phyloP scores from a whole-genome alignment of 192 early-diverging fungal genomes.

The Backusella tarrabulga region DNA sequence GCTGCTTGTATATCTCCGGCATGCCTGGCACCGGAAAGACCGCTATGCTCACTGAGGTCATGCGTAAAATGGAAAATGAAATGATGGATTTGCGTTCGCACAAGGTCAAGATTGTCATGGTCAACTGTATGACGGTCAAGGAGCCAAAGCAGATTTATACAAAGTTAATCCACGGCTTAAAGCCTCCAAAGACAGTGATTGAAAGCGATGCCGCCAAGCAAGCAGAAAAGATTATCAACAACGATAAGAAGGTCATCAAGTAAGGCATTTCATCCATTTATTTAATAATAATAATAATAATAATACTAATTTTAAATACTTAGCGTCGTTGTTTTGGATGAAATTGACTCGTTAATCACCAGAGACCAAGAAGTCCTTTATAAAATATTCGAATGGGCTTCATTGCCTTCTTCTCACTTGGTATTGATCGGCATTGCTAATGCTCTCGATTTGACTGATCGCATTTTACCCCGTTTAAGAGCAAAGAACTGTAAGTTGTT shows the following conservation, averaged over 20 bases:
- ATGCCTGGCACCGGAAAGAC: constrained; percentile 96
- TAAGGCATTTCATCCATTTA: constrained; percentile 26
- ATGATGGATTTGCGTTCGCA: constrained; percentile 37
- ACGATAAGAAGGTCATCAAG: constrained; percentile 49
- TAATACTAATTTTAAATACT: background rate
- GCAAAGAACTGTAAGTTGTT: constrained; percentile 67
- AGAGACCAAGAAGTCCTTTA: constrained; percentile 84
- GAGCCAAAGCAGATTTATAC: constrained; percentile 68
- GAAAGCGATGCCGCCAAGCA: constrained; percentile 46
- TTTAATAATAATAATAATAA: background rate
- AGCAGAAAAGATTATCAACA: constrained; percentile 54
- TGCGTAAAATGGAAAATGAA: constrained; percentile 39
- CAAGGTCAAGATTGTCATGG: constrained; percentile 54
- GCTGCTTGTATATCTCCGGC: constrained; percentile 85
- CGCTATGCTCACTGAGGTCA: constrained; percentile 68
- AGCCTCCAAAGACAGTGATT: constrained; percentile 31
- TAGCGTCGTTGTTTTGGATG: constrained; percentile 86
- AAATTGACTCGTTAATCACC: constrained; percentile 87
- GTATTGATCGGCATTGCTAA: constrained; percentile 93
- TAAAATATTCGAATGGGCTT: constrained; percentile 81
- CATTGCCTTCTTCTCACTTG: constrained; percentile 58
- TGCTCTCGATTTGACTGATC: constrained; percentile 86
- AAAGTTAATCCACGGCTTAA: constrained; percentile 60
- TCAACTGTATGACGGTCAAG: constrained; percentile 89
- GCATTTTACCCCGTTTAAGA: constrained; percentile 83